These are phyloP conservation scores for Euphorbia corollata DNA, from an alignment of 441 rosid genomes.

Conservation along the genomic window DNA sequence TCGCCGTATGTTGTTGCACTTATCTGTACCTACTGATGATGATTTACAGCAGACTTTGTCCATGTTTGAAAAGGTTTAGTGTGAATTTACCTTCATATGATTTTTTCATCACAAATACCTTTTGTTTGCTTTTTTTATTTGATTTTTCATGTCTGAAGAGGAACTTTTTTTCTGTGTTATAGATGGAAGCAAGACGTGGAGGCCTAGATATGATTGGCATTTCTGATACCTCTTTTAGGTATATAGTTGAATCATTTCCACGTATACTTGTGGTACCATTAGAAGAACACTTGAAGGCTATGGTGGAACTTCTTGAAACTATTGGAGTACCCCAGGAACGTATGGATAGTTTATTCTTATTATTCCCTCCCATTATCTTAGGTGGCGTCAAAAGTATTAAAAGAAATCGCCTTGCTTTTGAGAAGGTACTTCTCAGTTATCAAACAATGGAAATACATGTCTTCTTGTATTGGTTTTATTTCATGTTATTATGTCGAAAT, in stretches of 20 bases:
- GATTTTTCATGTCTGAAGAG: slow-evolving; percentile 4
- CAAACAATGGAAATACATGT: background rate
- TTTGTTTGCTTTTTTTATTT: background rate
- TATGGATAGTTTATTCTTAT: slow-evolving; percentile 41
- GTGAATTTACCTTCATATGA: background rate
- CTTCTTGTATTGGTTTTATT: slow-evolving; percentile 15
- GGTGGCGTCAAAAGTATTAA: slow-evolving; percentile 32
- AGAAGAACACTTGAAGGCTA: slow-evolving; percentile 54
- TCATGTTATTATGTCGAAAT: slow-evolving; percentile 10
- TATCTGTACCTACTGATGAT: slow-evolving; percentile 71
- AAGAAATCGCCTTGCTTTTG: slow-evolving; percentile 36
- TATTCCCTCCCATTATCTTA: slow-evolving; percentile 64
- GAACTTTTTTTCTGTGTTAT: slow-evolving; percentile 14
- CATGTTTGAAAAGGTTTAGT: slow-evolving; percentile 74
- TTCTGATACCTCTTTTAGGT: slow-evolving; percentile 48
- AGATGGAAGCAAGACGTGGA: slow-evolving; percentile 95
- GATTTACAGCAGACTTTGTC: slow-evolving; percentile 80
- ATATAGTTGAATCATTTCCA: slow-evolving; percentile 76
- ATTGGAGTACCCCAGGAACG: slow-evolving; percentile 43
- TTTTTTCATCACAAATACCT: background rate
- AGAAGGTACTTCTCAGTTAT: slow-evolving; percentile 35
- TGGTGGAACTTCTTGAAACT: slow-evolving; percentile 45
- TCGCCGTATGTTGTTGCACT: slow-evolving; percentile 61
- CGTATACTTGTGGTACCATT: slow-evolving; percentile 53
- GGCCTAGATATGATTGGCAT: slow-evolving; percentile 64